Evolutionary conservation across 2,329 filamentous ascomycete genomes (phyloP).

Genomic region (Fusarium oligoseptatum): DNA sequence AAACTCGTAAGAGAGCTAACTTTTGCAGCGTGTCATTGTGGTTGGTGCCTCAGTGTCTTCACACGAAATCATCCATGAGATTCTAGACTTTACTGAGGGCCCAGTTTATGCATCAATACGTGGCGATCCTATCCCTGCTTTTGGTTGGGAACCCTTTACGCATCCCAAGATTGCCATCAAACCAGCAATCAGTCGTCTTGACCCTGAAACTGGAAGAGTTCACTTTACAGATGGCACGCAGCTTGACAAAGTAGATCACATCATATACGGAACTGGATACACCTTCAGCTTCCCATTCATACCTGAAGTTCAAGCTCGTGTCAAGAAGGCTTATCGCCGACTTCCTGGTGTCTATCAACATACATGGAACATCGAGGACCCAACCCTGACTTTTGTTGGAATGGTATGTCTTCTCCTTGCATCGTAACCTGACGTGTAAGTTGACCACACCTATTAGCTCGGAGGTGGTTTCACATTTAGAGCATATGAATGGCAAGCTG

Average conservation of each 20-base stretch:
- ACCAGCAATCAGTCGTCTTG: constrained; percentile 17
- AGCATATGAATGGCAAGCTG: constrained; percentile 41
- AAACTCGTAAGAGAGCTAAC: neutral
- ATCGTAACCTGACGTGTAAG: neutral
- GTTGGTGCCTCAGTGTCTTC: constrained; percentile 33
- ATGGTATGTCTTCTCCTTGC: constrained; percentile 6
- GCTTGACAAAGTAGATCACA: constrained; percentile 22
- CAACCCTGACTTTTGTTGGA: constrained; percentile 28
- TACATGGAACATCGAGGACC: constrained; percentile 36
- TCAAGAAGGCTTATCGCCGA: constrained; percentile 20
- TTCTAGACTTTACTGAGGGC: constrained; percentile 8
- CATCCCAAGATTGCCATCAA: constrained; percentile 32
- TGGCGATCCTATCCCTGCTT: constrained; percentile 15
- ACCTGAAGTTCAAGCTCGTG: constrained; percentile 7
- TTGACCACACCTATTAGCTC: constrained; percentile 7
- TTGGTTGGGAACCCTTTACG: constrained; percentile 29
- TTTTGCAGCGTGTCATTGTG: constrained; percentile 21
- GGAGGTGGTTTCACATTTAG: constrained; percentile 41
- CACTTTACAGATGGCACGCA: constrained; percentile 22
- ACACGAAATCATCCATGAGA: constrained; percentile 25
- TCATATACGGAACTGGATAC: constrained; percentile 35
- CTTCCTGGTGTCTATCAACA: constrained; percentile 32
- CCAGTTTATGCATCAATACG: constrained; percentile 25
- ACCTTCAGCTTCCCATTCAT: constrained; percentile 29
- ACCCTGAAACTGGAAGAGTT: constrained; percentile 6